Evolutionary conservation across 1,284 basidiomycete species (phyloP).

Genomic region (Kalmanozyma brasiliensis): DNA sequence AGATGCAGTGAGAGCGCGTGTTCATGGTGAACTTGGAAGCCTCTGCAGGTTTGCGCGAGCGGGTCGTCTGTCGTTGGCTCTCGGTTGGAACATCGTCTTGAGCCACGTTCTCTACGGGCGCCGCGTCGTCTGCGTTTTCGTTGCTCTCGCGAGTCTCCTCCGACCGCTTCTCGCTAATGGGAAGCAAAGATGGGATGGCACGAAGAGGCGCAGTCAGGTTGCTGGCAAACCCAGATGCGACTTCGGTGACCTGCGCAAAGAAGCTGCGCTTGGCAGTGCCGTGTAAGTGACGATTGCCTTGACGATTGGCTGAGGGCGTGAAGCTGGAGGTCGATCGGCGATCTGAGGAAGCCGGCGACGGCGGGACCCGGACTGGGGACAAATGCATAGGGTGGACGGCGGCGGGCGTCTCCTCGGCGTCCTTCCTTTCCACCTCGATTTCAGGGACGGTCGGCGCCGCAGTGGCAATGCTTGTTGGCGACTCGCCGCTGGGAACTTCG

Average conservation of each 20-base stretch:
- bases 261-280: slow-evolving; percentile 33
- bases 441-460: neutral
- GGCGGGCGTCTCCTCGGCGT: neutral
- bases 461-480: too few relatives aligned
- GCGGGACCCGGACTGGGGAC: slow-evolving; percentile 25
- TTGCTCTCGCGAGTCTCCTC: slow-evolving; percentile 13
- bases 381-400: slow-evolving; percentile 1
- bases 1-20: slow-evolving; percentile 38
- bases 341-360: slow-evolving; percentile 43
- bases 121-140: neutral
- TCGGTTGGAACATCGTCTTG: neutral
- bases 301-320: slow-evolving; percentile 38
- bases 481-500: too few relatives aligned
- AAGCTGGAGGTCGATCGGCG: slow-evolving; percentile 41
- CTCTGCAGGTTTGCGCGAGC: neutral
- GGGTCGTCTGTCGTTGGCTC: slow-evolving; percentile 2
- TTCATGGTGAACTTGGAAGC: slow-evolving; percentile 23
- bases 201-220: slow-evolving; percentile 33
- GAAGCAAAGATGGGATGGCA: slow-evolving; percentile 29
- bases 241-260: slow-evolving; percentile 30
- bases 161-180: slow-evolving; percentile 31
- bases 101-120: neutral
- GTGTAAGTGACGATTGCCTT: slow-evolving; percentile 42
- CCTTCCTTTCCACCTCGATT: slow-evolving; percentile 2
- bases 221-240: slow-evolving; percentile 32